Conservation (phyloP, 1,284 basidiomycete species). For the Phellopilus nigrolimitatus region DNA sequence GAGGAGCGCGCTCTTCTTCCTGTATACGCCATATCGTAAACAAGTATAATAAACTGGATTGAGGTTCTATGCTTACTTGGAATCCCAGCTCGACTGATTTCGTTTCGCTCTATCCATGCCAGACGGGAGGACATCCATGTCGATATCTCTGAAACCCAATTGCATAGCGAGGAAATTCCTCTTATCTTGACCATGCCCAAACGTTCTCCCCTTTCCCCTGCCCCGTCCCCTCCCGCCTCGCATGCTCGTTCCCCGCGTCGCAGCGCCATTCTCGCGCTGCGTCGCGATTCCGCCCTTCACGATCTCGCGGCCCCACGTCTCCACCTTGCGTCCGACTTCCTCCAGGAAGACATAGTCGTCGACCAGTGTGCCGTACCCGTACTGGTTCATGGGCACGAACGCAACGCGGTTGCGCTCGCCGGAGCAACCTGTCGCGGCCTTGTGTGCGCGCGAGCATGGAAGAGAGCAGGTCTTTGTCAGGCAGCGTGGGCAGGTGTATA, state of each 20-base stretch:
- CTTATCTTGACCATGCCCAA: constrained; percentile 36
- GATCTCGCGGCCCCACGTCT: constrained; percentile 70
- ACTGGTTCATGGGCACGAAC: constrained; percentile 76
- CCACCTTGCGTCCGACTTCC: constrained; percentile 66
- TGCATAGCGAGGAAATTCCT: constrained; percentile 61
- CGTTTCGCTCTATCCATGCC: constrained; percentile 78
- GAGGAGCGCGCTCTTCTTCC: constrained; percentile 62
- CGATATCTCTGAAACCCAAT: constrained; percentile 61
- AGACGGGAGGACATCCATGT: constrained; percentile 69
- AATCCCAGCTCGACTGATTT: constrained; percentile 80
- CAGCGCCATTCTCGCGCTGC: constrained; percentile 25
- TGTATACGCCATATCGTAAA: constrained; percentile 30
- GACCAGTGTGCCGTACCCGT: constrained; percentile 79
- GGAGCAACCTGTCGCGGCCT: constrained; percentile 56
- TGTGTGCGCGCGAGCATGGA: constrained; percentile 69
- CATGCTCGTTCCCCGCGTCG: constrained; percentile 24
- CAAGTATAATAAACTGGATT: constrained; percentile 13
- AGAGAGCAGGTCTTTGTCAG: constrained; percentile 66
- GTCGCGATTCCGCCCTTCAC: constrained; percentile 40
- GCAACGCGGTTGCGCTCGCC: constrained; percentile 70
- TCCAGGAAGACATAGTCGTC: constrained; percentile 83
- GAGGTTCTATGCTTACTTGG: constrained; percentile 51
- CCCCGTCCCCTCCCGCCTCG: constrained; percentile 16
- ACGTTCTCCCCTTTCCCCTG: constrained; percentile 20
- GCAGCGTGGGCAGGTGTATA: constrained; percentile 84